A percentile compares a stretch with the other conserved stretches of the same genome.
Evolutionary conservation across 331 rosid species (phyloP).

Genomic region (Spiraea crenata): DNA sequence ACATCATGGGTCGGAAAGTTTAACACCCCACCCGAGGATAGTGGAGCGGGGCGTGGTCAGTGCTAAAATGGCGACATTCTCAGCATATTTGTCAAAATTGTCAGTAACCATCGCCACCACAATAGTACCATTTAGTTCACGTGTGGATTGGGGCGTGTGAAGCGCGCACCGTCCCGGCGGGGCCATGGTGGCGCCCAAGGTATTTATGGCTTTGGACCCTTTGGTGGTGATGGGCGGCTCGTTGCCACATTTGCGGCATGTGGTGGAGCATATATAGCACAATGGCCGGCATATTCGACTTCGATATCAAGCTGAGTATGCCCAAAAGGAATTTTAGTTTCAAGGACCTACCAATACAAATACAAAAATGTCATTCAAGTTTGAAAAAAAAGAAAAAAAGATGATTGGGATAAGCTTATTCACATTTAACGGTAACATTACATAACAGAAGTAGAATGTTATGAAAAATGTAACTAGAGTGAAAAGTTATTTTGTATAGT

Average conservation of each 20-base stretch:
- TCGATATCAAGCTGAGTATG: not conserved
- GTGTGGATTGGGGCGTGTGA: not conserved
- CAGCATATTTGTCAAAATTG: not conserved
- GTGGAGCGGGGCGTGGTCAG: not conserved
- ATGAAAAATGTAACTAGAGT: too few relatives aligned
- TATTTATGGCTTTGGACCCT: not conserved
- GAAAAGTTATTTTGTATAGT: not conserved
- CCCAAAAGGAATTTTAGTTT: slow-evolving; percentile 10
- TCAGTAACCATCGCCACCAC: not conserved
- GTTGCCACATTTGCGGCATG: slow-evolving; percentile 6
- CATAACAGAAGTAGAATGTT: too few relatives aligned
- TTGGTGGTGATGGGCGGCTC: not conserved
- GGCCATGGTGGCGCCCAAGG: slow-evolving; percentile 2
- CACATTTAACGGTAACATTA: too few relatives aligned
- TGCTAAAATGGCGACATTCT: slow-evolving; percentile 3
- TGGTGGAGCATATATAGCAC: not conserved
- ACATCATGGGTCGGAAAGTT: slow-evolving; percentile 15
- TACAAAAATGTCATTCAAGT: not conserved
- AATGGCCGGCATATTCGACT: not conserved
- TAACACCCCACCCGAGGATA: not conserved
- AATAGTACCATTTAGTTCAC: not conserved
- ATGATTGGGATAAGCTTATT: too few relatives aligned
- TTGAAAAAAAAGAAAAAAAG: too few relatives aligned
- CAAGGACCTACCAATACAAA: not conserved
- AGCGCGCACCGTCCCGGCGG: slow-evolving; percentile 16